Evolutionary conservation across 805 yeast genomes (phyloP), one percentile per base, ranked within the genome.

Genomic region (Starmerella floris): DNA sequence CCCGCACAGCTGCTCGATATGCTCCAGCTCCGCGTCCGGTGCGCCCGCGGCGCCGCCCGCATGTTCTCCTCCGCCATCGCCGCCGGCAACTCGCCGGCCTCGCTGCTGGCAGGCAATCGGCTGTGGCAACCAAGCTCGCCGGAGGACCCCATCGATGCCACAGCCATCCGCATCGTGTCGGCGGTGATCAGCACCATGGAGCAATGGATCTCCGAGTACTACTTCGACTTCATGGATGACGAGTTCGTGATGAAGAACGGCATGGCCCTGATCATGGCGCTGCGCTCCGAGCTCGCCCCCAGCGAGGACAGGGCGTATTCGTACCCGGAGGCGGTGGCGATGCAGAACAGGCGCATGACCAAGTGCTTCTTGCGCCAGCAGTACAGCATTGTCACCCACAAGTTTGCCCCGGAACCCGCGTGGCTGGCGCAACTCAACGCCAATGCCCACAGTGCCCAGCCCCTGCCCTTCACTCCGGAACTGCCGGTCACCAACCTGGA

Each of bases 131-230:
- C 23, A n/a, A 39, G 44, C 32, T 36, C 32, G n/a, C 28, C 30
- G 3, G 25, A 21, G 3, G 44, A 42, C n/a, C 28, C 15, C 2
- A 36, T 39, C 19, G 43, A 35, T 26, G 33, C 31, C 35, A 69
- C 75, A 42, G 76, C 83, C 35, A 76, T 80, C 10, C 83, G 78
- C 55, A 81, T 87, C 34, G 91, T 85, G 56, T 67, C 80, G 30
- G 93, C 93, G 32, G 74, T 85, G 26, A 64, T 85, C 45, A 93
- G 83, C 56, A 83, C 84, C 0, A 63, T 84, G 43, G 69, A 76
- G 35, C 70, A 79, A 25, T 69, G 93, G 59, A 74, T 83, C 19
- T 69, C 74, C 36, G 77, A 79, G 51, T 83, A 80, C 56, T 85
- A 79, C 57, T 62, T 72, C 23, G 91, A 83, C 56, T 83, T 87